Base-by-base conservation (phyloP, 495 filamentous ascomycete genomes). In the Penicillium chermesinum region DNA sequence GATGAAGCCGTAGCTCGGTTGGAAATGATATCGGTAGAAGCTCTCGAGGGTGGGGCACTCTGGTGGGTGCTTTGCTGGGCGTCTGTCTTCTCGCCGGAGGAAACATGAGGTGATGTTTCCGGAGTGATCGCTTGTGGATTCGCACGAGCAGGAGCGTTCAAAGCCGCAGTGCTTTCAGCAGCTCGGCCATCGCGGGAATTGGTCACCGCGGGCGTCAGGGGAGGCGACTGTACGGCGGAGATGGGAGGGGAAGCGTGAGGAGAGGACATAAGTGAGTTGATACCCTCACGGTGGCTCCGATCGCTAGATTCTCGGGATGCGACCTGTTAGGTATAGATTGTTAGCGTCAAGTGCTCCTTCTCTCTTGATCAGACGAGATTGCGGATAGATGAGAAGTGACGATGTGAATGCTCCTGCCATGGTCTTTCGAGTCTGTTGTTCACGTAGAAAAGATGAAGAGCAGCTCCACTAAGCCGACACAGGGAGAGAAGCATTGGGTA, bases 161-260 rank as follows among this genome's bases (percentile, higher is more conserved):
- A 38, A 5, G 56, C 56, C n/a, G 55, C 39, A 14, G 50, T 30
- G 20, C 43, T 57, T 7, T 69, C 69, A 27, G 60, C 58, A 38
- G 61, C 22, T 48, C 60, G 65, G 40, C 54, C 52, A 51, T 82
- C 81, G 54, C 70, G 70, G 44, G 78, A 80, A 49, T 73, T 65
- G 35, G 87, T 88, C 12, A 80, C 88, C 25, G 89, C 83, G 22
- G 93, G 91, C 3, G 91, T 95, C 12, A 97, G 78, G 17, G 89
- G 90, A 50, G 93, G 93, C 12, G 90, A 93, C 53, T 91, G 84
- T 73, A 91, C 83, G 38, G 83, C 76, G 40, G 83, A 75, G 18
- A 71, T 66, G 21, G 73, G 69, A 38, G 77, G 75, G 38, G 78
- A 79, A 21, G 65, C 55, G 51, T 66, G 68, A 22, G 71, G 69